phyloP scores from a whole-genome alignment of 345 rosid species.

The Eucalyptus sideroxylon region DNA sequence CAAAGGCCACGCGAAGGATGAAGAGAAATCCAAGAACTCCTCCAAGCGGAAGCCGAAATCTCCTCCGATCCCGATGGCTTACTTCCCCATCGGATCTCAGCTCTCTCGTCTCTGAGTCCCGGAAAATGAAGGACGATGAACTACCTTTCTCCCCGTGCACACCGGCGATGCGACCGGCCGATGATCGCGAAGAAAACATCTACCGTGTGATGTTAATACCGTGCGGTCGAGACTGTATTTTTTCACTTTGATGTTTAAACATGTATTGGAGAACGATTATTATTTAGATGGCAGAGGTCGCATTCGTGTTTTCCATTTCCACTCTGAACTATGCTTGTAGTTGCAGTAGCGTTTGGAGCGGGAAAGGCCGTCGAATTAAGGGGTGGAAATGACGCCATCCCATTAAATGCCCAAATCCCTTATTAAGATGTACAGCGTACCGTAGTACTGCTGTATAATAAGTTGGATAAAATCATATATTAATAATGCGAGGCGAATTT shows the following conservation, averaged over 20 bases:
- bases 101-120: not conserved
- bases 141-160: not conserved
- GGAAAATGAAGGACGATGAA: not conserved
- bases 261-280: not conserved
- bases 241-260: not conserved
- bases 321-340: not conserved
- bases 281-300: not conserved
- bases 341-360: too few species aligned
- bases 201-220: not conserved
- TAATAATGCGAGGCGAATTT: too few species aligned
- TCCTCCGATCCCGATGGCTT: not conserved
- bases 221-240: not conserved
- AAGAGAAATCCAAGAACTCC: not conserved
- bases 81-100: constrained; percentile 4
- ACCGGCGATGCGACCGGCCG: not conserved
- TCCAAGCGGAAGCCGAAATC: not conserved
- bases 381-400: too few species aligned
- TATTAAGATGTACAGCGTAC: not conserved
- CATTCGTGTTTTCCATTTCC: not conserved
- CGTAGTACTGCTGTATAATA: not conserved
- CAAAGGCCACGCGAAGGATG: not conserved
- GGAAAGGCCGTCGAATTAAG: too few species aligned
- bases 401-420: too few species aligned
- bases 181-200: not conserved
- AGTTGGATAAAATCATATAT: not conserved